Base-by-base conservation (phyloP, 768 basidiomycete species). In the Paxillus involutus region DNA sequence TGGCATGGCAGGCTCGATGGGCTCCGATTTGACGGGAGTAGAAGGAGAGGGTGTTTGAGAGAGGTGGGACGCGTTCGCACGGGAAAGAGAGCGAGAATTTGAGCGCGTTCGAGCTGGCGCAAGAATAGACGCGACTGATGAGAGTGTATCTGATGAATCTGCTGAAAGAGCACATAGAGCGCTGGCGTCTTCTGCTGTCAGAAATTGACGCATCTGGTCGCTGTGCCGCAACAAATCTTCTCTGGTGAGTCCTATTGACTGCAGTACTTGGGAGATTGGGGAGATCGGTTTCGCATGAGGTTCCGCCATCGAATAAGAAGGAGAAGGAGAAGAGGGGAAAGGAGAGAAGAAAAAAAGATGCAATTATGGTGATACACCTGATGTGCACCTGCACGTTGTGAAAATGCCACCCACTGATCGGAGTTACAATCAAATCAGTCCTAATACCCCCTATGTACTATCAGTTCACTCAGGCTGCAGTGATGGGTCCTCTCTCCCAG, bases 191-290 rank as follows among this genome's bases (percentile, higher is more conserved):
- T 84, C 79, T 30, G 82, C 71, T 33, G 81, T 85, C 60, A 89
- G 77, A 74, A 89, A 90, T 61, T 83, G 83, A 49, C 88, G 85
- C 89, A 91, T 91, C 68, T 89, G 81, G 73, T 86, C 80, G 63
- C 85, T 89, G 65, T 82, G 86, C 65, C 81, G 78, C 61, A 76
- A 67, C 52, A 91, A 75, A 72, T 91, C 89, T 63, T 88, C 84
- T 69, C 87, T 81, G 59, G 90, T 89, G 64, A 91, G 78, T 48
- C 89, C 88, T 40, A 91, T 77, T 16, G 83, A 82, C 61, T 81
- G 76, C 35, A 91, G 73, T 21, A 91, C 80, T 60, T 84, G 82
- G 32, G 86, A 86, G 29, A 89, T 89, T 35, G 89, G 89, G 8
- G 89, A 91, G 33, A 68, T 51, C 9, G 69, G 71, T 59, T 69